Percentiles rank a stretch among this genome's conserved stretches.
Evolutionary conservation across 306 rosid species (phyloP).

Genomic region (Arachis hypogaea): DNA sequence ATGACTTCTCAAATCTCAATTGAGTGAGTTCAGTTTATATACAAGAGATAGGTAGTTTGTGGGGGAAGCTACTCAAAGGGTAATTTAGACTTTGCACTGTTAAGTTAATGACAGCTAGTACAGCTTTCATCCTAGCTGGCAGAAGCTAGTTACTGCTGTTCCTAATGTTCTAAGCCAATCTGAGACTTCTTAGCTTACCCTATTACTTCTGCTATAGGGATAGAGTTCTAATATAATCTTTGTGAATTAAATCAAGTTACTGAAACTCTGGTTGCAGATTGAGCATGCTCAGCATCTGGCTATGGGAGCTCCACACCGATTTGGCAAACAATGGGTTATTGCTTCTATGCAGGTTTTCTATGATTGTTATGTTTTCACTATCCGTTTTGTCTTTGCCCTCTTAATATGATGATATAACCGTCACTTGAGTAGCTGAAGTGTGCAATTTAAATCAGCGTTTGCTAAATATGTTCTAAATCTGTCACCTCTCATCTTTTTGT

Average conservation of each 20-base stretch:
- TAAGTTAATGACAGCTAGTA: too few species aligned
- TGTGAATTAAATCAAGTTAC: slow-evolving; percentile 32
- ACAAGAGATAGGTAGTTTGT: too few species aligned
- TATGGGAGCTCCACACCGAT: slow-evolving; percentile 57
- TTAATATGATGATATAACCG: slow-evolving; percentile 15
- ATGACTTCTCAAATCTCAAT: too few species aligned
- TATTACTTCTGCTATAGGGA: slow-evolving; percentile 3
- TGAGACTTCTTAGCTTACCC: too few species aligned
- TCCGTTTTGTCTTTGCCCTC: background rate
- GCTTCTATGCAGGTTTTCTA: slow-evolving; percentile 82
- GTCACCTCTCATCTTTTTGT: background rate
- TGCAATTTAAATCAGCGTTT: slow-evolving; percentile 20
- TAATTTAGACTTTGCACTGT: too few species aligned
- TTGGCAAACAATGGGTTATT: slow-evolving; percentile 64
- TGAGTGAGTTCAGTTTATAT: too few species aligned
- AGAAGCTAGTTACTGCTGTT: too few species aligned
- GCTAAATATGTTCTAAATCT: slow-evolving; percentile 15
- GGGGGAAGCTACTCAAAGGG: too few species aligned
- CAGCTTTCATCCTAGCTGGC: too few species aligned
- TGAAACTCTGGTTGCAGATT: slow-evolving; percentile 58
- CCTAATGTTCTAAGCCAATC: too few species aligned
- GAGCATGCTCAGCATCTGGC: slow-evolving; percentile 96
- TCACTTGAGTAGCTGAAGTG: background rate
- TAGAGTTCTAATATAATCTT: slow-evolving; percentile 15
- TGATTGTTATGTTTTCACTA: slow-evolving; percentile 21